Conservation (phyloP, 2,329 filamentous ascomycete genomes). For the Phyllosticta citribraziliensis region DNA sequence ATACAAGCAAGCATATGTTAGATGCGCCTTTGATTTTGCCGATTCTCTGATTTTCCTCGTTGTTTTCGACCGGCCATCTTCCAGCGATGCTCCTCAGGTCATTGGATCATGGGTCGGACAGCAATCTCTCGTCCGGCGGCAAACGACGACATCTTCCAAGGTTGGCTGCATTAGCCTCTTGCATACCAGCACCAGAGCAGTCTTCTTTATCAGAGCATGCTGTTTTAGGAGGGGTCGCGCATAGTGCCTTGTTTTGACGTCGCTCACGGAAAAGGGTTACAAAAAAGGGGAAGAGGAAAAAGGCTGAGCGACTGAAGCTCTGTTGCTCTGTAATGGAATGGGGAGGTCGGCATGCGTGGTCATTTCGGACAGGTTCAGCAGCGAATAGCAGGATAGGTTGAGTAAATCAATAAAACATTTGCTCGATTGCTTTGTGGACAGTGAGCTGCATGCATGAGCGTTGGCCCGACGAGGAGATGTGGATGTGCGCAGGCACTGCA, state of each 20-base stretch:
- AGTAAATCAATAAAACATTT: neutral
- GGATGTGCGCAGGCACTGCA: neutral
- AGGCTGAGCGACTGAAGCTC: neutral
- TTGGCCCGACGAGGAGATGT: neutral
- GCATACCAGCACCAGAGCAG: conserved; percentile 8
- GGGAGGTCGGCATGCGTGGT: neutral
- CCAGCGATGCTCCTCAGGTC: conserved; percentile 2
- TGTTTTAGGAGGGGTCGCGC: neutral
- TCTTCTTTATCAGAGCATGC: conserved; percentile 8
- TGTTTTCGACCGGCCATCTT: conserved; percentile 7
- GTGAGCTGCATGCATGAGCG: neutral
- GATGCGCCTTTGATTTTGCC: conserved; percentile 5
- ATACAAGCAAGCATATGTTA: neutral
- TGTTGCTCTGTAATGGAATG: neutral
- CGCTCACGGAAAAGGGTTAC: neutral
- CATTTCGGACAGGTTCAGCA: neutral
- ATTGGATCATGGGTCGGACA: conserved; percentile 3
- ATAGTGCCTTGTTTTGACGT: neutral
- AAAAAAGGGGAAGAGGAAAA: neutral
- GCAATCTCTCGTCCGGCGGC: neutral
- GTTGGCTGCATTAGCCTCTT: conserved; percentile 5
- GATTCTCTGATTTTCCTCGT: conserved; percentile 1
- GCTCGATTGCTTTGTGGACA: neutral
- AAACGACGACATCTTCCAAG: neutral
- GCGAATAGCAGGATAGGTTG: neutral